Evolutionary conservation across 2,329 filamentous ascomycete genomes (phyloP), one percentile per base, ranked within the genome.

Genomic region (Chaetoscypha palmicola): DNA sequence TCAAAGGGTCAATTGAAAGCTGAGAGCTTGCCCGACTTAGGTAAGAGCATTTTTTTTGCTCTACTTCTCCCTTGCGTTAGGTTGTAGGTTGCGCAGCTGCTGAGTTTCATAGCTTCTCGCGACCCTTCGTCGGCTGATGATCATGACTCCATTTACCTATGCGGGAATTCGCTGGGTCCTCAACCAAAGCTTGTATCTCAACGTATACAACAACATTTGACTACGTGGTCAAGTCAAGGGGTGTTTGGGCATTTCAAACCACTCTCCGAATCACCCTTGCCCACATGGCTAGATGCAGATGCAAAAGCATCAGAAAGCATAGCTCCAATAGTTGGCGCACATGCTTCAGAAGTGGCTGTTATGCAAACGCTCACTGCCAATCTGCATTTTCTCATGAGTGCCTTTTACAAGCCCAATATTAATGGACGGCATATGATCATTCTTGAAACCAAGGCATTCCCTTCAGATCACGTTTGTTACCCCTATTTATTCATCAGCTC

Each of bases 281-380:
- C 69, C 45, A 68, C 74, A 43, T 91, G 84, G 74, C 66, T 89
- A 21, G 70, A 88, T 59, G 77, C 83, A n/a, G 85, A 88, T 58
- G 76, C 79, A 34, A 74, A 73, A 46, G 76, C 81, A 8, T 74
- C 82, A 43, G 70, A 74, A 52, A 70, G 79, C 52, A 83, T 86
- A 65, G 79, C 83, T 9, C 78, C 76, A 7, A 69, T 91, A 41
- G 82, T 91, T 16, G 86, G 86, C 10, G 85, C 83, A 1, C 65
- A 72, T 20, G 64, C 74, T 26, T 72, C 71, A 41, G 86, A 91
- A 61, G 81, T 90, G 3, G 84, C 82, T 12, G 74, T 88, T 14
- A 90, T 90, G 86, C 79, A 85, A 55, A 88, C 83, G 1, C 64
- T 91, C 62, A 90, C 86, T 11, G 81, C 78, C 17, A 90, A 91